phyloP scores from a whole-genome alignment of 306 rosid species.

The Notholithocarpus densiflorus region DNA sequence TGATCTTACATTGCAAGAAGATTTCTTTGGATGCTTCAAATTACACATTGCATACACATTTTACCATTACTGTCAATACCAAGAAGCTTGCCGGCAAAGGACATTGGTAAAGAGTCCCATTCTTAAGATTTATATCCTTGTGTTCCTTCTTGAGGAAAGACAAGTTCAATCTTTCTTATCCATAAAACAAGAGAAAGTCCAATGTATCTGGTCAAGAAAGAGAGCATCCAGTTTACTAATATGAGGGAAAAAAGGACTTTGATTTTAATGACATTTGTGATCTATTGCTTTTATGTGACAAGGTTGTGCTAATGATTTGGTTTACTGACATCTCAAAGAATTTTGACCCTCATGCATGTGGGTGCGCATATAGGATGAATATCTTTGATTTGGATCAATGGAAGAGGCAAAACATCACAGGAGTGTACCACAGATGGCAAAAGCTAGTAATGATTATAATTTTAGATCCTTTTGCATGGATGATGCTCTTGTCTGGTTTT shows the following conservation, averaged over 20 bases:
- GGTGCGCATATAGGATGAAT: constrained; percentile 6
- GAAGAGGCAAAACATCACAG: no score
- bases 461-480: no score
- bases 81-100: neutral
- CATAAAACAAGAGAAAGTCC: neutral
- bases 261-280: neutral
- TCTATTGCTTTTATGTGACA: neutral
- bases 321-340: constrained; percentile 34
- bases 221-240: no score
- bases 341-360: constrained; percentile 90
- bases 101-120: neutral
- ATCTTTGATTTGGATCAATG: no score
- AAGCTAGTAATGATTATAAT: no score
- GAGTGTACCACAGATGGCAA: no score
- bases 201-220: no score
- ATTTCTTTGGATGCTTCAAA: neutral
- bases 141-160: neutral
- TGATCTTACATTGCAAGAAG: neutral
- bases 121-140: neutral
- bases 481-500: no score
- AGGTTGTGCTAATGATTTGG: neutral
- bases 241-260: no score
- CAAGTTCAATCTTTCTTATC: neutral
- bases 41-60: neutral
- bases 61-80: neutral